phyloP scores from a whole-genome alignment of 1,139 yeast species.

The Candida neerlandica region DNA sequence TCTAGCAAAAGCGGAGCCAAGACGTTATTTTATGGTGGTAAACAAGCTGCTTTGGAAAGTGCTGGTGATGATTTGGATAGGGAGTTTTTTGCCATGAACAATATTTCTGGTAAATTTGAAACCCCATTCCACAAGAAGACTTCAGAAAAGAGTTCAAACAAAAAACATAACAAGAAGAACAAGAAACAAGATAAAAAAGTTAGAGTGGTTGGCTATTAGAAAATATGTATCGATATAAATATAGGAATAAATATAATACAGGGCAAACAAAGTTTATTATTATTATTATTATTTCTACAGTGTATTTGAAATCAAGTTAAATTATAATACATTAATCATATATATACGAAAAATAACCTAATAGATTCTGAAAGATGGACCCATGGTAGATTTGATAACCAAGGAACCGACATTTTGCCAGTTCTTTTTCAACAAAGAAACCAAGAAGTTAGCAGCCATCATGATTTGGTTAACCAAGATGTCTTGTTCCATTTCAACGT shows the following conservation, averaged over 20 bases:
- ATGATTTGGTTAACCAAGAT: slow-evolving; percentile 95
- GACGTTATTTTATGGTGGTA: slow-evolving; percentile 69
- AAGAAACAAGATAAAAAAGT: slow-evolving; percentile 61
- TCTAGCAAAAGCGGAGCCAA: slow-evolving; percentile 35
- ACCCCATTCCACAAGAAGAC: slow-evolving; percentile 72
- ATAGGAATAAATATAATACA: background rate
- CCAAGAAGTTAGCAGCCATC: slow-evolving; percentile 99
- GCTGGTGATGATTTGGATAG: slow-evolving; percentile 80
- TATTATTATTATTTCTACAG: too few relatives aligned
- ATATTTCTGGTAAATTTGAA: slow-evolving; percentile 61
- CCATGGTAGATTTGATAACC: slow-evolving; percentile 99
- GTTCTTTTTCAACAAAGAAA: slow-evolving; percentile 99
- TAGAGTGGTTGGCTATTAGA: slow-evolving; percentile 43
- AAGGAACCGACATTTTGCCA: slow-evolving; percentile 99
- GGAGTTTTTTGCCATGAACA: slow-evolving; percentile 75
- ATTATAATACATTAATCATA: slow-evolving; percentile 6
- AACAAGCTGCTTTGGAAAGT: slow-evolving; percentile 75
- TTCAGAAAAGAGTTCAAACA: slow-evolving; percentile 36
- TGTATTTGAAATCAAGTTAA: background rate
- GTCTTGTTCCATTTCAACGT: slow-evolving; percentile 98
- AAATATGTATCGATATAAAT: too few relatives aligned
- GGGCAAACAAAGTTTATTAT: background rate
- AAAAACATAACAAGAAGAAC: slow-evolving; percentile 81
- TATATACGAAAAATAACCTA: slow-evolving; percentile 42
- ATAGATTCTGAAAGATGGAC: slow-evolving; percentile 99